Base-by-base conservation (phyloP, 1,284 basidiomycete species). In the Microbotryum saponariae region DNA sequence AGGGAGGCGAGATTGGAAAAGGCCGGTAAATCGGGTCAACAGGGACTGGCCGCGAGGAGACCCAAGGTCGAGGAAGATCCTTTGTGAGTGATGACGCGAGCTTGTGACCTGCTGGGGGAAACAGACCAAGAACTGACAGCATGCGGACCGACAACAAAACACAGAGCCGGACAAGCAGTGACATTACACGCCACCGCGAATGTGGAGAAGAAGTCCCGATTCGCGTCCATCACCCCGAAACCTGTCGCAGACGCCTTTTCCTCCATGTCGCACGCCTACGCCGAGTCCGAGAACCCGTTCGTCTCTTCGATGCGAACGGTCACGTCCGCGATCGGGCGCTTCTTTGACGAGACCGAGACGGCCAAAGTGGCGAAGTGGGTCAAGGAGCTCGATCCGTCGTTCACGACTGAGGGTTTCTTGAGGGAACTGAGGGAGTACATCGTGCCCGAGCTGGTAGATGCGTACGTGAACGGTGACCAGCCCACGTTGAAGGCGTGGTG, bases 371-470 rank as follows among this genome's bases (percentile, higher is more conserved):
- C 89, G 72, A 82, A 89, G 58, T 79, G 87, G 72, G 89, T 97
- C 83, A 90, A 87, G 76, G 75, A 81, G 45, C 79, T 96, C 71
- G 96, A 99, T 74, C 91, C 94, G 6, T 76, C 77, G 18, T 99
- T 97, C 77, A 86, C 83, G 58, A 82, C 88, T 71, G 93, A 97
- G 74, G 76, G 78, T 23, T 98, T 97, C 74, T 86, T 91, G 73
- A 82, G 87, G 61, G 96, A 98, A 74, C 76, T 98, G 66, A 80
- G 94, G 67, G 96, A 98, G 77, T 99, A 97, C 74, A 94, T 99
- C 65, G 83, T 98, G 3, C 96, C 96, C 0, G 96, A 99, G 75
- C 84, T 99, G 7, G 90, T 99, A 9, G 96, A 99, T 74, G 91
- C 92, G 23, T 97, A 96, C 75, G 77, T 97, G 68, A 86, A 83